phyloP scores from a whole-genome alignment of 805 yeast genomes.

The Yarrowia phangngaensis region DNA sequence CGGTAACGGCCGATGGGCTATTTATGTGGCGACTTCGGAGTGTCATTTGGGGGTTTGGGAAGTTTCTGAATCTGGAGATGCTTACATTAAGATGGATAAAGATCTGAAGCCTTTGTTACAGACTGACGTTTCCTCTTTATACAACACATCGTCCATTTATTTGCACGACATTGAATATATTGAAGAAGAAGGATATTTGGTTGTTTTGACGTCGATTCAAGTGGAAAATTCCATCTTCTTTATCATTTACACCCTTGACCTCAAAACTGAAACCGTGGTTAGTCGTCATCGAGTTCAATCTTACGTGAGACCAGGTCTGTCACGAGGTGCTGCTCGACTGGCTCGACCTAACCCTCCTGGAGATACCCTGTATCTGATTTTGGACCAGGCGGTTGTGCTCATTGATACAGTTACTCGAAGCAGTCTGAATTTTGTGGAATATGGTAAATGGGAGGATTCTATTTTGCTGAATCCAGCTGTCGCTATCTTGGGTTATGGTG shows the following conservation, averaged over 20 bases:
- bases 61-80: conserved; percentile 46
- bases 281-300: conserved; percentile 66
- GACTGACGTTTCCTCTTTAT: conserved; percentile 45
- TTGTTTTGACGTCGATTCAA: conserved; percentile 49
- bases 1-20: conserved; percentile 14
- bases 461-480: conserved; percentile 54
- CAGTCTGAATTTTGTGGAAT: conserved; percentile 37
- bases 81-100: conserved; percentile 41
- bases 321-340: conserved; percentile 46
- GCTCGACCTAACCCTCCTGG: conserved; percentile 54
- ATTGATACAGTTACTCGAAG: conserved; percentile 53
- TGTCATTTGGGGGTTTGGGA: conserved; percentile 52
- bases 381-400: conserved; percentile 59
- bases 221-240: conserved; percentile 41
- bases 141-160: conserved; percentile 48
- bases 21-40: conserved; percentile 43
- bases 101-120: conserved; percentile 41
- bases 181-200: conserved; percentile 43
- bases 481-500: conserved; percentile 56
- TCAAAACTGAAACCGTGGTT: conserved; percentile 47
- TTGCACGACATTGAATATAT: conserved; percentile 57
- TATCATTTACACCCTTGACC: conserved; percentile 52
- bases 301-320: conserved; percentile 34
- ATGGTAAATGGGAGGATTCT: conserved; percentile 74
- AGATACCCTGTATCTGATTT: conserved; percentile 56